A percentile compares a stretch with the other conserved stretches of the same genome.
Evolutionary conservation across 805 yeast species (phyloP).

Genomic region (Ogataea allantospora): DNA sequence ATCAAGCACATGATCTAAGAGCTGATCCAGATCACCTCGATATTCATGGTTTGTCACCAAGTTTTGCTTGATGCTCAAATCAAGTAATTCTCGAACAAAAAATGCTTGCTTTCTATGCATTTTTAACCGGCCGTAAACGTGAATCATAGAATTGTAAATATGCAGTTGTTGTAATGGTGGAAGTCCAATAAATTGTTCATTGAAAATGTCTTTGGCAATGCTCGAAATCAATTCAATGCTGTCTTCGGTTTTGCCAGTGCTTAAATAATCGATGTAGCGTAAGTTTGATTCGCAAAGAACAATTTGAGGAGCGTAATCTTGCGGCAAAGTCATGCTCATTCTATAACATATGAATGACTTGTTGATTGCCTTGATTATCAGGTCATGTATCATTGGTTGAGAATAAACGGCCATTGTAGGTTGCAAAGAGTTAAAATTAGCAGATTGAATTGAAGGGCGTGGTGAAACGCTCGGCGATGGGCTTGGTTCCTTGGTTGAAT

Average conservation of each 20-base stretch:
- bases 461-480: conserved; percentile 43
- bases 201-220: conserved; percentile 47
- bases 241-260: conserved; percentile 47
- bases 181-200: conserved; percentile 44
- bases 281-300: conserved; percentile 73
- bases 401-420: conserved; percentile 20
- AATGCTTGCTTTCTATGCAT: conserved; percentile 68
- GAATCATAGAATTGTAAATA: conserved; percentile 64
- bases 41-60: conserved; percentile 12
- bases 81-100: conserved; percentile 62
- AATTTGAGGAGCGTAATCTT: conserved; percentile 78
- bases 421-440: conserved; percentile 14
- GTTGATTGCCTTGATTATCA: conserved; percentile 38
- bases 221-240: conserved; percentile 44
- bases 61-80: conserved; percentile 34
- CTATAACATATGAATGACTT: conserved; percentile 45
- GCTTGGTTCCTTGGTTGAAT: conserved; percentile 25
- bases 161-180: conserved; percentile 53
- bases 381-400: conserved; percentile 31
- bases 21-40: conserved; percentile 14
- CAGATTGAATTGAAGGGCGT: conserved; percentile 42
- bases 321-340: conserved; percentile 53
- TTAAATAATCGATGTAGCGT: conserved; percentile 61
- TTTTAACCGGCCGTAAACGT: conserved; percentile 59
- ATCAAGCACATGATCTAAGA: conserved; percentile 46